phyloP scores from a whole-genome alignment of 257 asterid genomes.

The Solanum rostratum region DNA sequence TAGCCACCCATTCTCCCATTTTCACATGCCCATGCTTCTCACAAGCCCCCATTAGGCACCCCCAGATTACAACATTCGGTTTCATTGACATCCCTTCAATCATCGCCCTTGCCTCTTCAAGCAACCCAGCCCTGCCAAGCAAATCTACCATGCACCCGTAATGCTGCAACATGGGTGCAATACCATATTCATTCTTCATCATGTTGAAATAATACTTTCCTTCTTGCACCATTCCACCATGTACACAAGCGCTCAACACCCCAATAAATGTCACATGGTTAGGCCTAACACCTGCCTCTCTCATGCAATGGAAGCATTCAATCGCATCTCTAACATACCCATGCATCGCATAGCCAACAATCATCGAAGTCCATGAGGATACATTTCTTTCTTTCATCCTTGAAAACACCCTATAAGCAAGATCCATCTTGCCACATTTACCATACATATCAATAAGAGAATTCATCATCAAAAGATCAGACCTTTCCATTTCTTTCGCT shows the following conservation, averaged over 20 bases:
- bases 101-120: conserved; percentile 58
- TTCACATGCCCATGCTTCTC: conserved; percentile 72
- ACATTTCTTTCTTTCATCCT: conserved; percentile 67
- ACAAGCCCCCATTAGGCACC: conserved; percentile 88
- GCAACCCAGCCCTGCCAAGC: conserved; percentile 76
- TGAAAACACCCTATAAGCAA: conserved; percentile 49
- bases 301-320: conserved; percentile 45
- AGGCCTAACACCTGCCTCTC: conserved; percentile 44
- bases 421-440: conserved; percentile 82
- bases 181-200: conserved; percentile 50
- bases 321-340: conserved; percentile 56
- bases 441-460: conserved; percentile 82
- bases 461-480: conserved; percentile 61
- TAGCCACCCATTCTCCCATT: conserved; percentile 74
- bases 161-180: conserved; percentile 49
- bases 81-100: conserved; percentile 79
- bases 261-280: conserved; percentile 78
- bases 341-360: conserved; percentile 72
- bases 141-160: conserved; percentile 90
- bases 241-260: conserved; percentile 86
- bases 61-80: conserved; percentile 79
- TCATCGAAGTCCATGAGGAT: conserved; percentile 85
- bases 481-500: conserved; percentile 24
- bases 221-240: conserved; percentile 70
- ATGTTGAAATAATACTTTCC: conserved; percentile 56